phyloP scores from a whole-genome alignment of 306 rosid genomes.

The Vicia faba region DNA sequence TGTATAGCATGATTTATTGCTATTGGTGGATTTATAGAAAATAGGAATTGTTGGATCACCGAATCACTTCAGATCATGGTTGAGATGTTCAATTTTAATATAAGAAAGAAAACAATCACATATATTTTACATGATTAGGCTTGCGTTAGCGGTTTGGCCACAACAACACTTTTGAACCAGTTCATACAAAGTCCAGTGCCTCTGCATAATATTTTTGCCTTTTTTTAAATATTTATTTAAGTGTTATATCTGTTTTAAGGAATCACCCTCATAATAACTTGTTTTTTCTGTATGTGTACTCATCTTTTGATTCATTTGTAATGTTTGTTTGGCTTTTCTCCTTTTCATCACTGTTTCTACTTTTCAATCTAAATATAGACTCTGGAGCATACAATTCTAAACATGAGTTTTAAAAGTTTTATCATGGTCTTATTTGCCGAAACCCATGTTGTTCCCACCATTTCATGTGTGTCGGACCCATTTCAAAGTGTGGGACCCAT shows the following conservation, averaged over 20 bases:
- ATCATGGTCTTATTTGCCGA: not conserved
- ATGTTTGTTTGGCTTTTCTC: not conserved
- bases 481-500: too few relatives aligned
- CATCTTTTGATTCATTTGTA: not conserved
- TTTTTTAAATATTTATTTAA: not conserved
- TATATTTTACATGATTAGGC: not conserved
- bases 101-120: not conserved
- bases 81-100: not conserved
- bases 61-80: not conserved
- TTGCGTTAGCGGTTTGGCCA: not conserved
- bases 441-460: too few relatives aligned
- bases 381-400: not conserved
- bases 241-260: not conserved
- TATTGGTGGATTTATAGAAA: not conserved
- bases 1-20: not conserved
- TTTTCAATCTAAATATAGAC: not conserved
- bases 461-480: too few relatives aligned
- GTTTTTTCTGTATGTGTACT: not conserved
- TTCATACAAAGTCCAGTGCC: not conserved
- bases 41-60: not conserved
- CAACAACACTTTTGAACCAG: not conserved
- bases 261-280: not conserved
- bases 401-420: not conserved
- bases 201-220: not conserved
- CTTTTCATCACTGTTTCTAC: not conserved